Evolutionary conservation across 352 stramenopile genomes (phyloP), one percentile per base, ranked within the genome.

Genomic region (Phytophthora idaei): DNA sequence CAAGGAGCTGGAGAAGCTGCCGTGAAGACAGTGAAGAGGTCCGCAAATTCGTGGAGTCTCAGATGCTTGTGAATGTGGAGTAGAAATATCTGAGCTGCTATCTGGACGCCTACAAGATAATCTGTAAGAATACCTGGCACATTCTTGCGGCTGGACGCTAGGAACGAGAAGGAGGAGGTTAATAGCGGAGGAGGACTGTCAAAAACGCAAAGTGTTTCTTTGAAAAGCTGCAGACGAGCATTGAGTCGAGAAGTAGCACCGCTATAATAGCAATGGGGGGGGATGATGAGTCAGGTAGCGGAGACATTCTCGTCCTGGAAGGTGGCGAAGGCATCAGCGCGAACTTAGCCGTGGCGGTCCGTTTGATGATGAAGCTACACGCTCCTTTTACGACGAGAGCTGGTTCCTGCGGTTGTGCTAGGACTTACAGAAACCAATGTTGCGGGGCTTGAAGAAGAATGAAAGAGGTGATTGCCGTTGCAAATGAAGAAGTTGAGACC

Each of bases 331-430:
- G 94, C 81, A 80, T 74, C 56, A 61, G 73, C 66, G 78, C 74
- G 60, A 93, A 76, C 51, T 97, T 78, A 71, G 83, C 60, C 71
- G 79, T 79, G 71, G 97, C 73, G 81, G 81, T n/a, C 92, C 96
- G 2, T 99, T 98, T 62, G 96, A 98, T 64, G 95, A 99, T 61
- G 95, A 98, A 72, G 95, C 98, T 54, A 98, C 92, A 36, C 88
- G 95, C 3, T 88, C 85, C 5, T 99, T 99, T 81, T 99, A 99
- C 69, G 93, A 98, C 74, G 96, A 99, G 93, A 96, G 44, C 90
- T 97, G 4, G 93, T 99, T 44, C 97, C 97, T 27, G 90, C 95
- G 0, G 94, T 98, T 6, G 90, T 99, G 42, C 82, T 98, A 10
- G 95, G 92, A 7, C 78, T 97, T 4, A 97, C 93, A 28, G 90